Evolutionary conservation across 371 early-diverging fungal genomes (phyloP).

Genomic region (Haplosporangium sp.): DNA sequence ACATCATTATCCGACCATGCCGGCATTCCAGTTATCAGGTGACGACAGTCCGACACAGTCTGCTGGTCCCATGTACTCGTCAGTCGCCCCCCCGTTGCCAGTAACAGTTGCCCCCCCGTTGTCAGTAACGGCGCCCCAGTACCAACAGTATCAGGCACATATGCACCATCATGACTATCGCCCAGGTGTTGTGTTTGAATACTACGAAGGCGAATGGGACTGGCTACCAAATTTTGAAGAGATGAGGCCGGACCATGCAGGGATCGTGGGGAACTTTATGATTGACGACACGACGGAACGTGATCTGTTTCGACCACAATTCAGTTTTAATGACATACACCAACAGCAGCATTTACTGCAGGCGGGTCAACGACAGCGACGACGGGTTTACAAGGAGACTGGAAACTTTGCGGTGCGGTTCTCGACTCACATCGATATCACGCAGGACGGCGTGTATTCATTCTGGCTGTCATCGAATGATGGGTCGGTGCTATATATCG

Average conservation of each 20-base stretch:
- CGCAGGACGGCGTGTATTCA: slow-evolving; percentile 57
- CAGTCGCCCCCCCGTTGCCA: not conserved
- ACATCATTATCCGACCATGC: slow-evolving; percentile 45
- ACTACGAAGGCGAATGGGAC: slow-evolving; percentile 54
- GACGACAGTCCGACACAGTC: not conserved
- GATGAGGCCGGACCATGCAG: slow-evolving; percentile 46
- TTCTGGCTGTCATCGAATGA: slow-evolving; percentile 59
- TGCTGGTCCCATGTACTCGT: not conserved
- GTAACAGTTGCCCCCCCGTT: not conserved
- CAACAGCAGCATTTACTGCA: slow-evolving; percentile 17
- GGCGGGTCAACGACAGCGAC: not conserved
- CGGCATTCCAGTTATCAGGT: slow-evolving; percentile 2
- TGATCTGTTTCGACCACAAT: slow-evolving; percentile 32
- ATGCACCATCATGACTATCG: slow-evolving; percentile 39
- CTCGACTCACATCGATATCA: slow-evolving; percentile 55
- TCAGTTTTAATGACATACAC: not conserved
- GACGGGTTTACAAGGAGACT: slow-evolving; percentile 20
- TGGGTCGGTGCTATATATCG: slow-evolving; percentile 56
- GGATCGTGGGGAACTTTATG: slow-evolving; percentile 54
- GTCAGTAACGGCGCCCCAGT: not conserved
- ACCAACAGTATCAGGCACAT: not conserved
- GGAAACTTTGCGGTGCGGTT: slow-evolving; percentile 63
- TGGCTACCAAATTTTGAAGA: slow-evolving; percentile 55
- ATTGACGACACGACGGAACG: slow-evolving; percentile 50
- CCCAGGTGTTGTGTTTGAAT: slow-evolving; percentile 48